Percentiles rank a stretch among this genome's conserved stretches.
Evolutionary conservation across 2,329 filamentous ascomycete species (phyloP).

Genomic region (Fusarium scirpi): DNA sequence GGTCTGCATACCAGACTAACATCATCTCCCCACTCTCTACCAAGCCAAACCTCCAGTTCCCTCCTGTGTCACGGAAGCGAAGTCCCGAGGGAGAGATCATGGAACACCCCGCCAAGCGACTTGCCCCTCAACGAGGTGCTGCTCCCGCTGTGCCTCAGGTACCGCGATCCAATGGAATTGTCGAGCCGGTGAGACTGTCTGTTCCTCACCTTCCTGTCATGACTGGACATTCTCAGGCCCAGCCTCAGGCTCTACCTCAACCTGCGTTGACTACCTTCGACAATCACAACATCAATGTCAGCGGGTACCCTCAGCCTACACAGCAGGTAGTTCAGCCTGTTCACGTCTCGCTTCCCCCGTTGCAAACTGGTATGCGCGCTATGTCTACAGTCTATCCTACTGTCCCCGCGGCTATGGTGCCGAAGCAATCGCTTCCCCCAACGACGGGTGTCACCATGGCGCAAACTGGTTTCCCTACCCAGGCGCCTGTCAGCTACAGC

Average conservation of each 20-base stretch:
- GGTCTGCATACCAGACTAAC: constrained; percentile 56
- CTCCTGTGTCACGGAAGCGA: constrained; percentile 61
- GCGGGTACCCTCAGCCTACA: constrained; percentile 52
- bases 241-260: constrained; percentile 17
- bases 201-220: constrained; percentile 78
- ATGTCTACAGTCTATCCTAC: constrained; percentile 82
- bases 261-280: constrained; percentile 45
- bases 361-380: constrained; percentile 72
- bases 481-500: constrained; percentile 56
- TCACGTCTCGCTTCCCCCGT: constrained; percentile 70
- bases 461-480: constrained; percentile 45
- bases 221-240: constrained; percentile 55
- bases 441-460: constrained; percentile 43
- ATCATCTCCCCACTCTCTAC: constrained; percentile 62
- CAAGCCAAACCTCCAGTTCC: constrained; percentile 59
- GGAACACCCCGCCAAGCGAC: constrained; percentile 68
- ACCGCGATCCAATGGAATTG: constrained; percentile 36
- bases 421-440: constrained; percentile 49
- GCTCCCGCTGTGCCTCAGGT: constrained; percentile 30
- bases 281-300: constrained; percentile 50
- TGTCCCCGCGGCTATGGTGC: constrained; percentile 57
- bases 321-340: constrained; percentile 48
- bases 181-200: constrained; percentile 65
- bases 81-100: constrained; percentile 62
- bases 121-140: constrained; percentile 45